Evolutionary conservation across 2,329 filamentous ascomycete species (phyloP).

Genomic region (Lasiodiplodia citricola): DNA sequence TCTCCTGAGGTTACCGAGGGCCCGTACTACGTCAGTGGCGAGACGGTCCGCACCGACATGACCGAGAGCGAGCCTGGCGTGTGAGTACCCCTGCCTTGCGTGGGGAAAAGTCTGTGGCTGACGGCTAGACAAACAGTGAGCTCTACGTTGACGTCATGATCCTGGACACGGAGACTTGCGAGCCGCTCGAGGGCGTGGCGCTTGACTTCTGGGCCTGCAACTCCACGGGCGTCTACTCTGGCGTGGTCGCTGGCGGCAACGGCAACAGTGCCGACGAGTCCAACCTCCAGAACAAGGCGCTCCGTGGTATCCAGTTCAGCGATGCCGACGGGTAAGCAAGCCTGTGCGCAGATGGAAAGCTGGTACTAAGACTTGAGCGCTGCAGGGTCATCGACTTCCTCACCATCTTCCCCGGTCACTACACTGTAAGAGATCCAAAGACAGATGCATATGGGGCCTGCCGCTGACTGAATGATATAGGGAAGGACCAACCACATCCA

Average conservation of each 20-base stretch:
- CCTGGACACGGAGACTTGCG: slow-evolving; percentile 60
- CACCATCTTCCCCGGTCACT: slow-evolving; percentile 51
- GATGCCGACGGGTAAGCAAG: slow-evolving; percentile 47
- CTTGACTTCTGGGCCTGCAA: slow-evolving; percentile 60
- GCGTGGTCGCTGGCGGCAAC: slow-evolving; percentile 49
- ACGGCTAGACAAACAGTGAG: slow-evolving; percentile 32
- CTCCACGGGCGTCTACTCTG: slow-evolving; percentile 49
- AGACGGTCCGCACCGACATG: slow-evolving; percentile 57
- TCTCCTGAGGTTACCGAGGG: slow-evolving; percentile 40
- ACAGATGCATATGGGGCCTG: background rate
- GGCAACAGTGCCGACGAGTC: slow-evolving; percentile 44
- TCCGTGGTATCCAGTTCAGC: slow-evolving; percentile 56
- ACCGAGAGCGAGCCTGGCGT: slow-evolving; percentile 53
- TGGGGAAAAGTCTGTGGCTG: slow-evolving; percentile 45
- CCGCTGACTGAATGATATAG: background rate
- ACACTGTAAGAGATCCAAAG: background rate
- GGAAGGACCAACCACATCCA: slow-evolving; percentile 48
- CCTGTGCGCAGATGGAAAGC: background rate
- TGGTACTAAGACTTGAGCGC: background rate
- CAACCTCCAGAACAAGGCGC: slow-evolving; percentile 46
- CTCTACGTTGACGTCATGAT: slow-evolving; percentile 54
- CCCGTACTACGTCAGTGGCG: slow-evolving; percentile 54
- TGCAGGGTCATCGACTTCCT: slow-evolving; percentile 10
- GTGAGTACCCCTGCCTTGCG: background rate
- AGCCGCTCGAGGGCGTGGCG: slow-evolving; percentile 54